Conservation (phyloP, 441 rosid species). For the Adansonia madagascariensis region DNA sequence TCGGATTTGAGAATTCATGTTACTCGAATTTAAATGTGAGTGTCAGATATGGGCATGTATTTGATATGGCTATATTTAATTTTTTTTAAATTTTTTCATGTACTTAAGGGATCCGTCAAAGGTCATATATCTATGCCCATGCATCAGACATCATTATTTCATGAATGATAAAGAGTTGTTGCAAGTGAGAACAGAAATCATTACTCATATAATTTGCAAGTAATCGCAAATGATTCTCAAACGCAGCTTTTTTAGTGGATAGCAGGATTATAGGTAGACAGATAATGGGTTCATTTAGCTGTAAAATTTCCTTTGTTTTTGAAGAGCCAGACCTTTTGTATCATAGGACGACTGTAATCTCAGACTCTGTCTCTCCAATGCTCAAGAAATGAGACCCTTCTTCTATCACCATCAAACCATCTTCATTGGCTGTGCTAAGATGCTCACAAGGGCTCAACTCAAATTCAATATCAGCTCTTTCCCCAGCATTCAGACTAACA, state of each 20-base stretch:
- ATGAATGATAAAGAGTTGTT: too few relatives aligned
- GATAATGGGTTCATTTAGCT: not conserved
- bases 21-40: too few relatives aligned
- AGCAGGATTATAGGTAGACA: not conserved
- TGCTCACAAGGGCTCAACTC: slow-evolving; percentile 62
- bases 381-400: slow-evolving; percentile 60
- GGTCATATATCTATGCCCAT: too few relatives aligned
- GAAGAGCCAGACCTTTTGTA: not conserved
- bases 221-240: not conserved
- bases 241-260: slow-evolving; percentile 9
- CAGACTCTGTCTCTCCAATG: slow-evolving; percentile 62
- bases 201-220: not conserved
- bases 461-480: slow-evolving; percentile 52
- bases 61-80: too few relatives aligned
- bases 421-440: slow-evolving; percentile 62
- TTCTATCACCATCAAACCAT: slow-evolving; percentile 68
- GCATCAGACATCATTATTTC: too few relatives aligned
- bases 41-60: too few relatives aligned
- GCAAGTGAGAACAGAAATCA: not conserved
- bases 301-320: not conserved
- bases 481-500: slow-evolving; percentile 53
- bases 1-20: too few relatives aligned
- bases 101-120: too few relatives aligned
- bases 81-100: too few relatives aligned
- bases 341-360: slow-evolving; percentile 18